Evolutionary conservation across 306 rosid species (phyloP).

Genomic region (Carpinus viminea): DNA sequence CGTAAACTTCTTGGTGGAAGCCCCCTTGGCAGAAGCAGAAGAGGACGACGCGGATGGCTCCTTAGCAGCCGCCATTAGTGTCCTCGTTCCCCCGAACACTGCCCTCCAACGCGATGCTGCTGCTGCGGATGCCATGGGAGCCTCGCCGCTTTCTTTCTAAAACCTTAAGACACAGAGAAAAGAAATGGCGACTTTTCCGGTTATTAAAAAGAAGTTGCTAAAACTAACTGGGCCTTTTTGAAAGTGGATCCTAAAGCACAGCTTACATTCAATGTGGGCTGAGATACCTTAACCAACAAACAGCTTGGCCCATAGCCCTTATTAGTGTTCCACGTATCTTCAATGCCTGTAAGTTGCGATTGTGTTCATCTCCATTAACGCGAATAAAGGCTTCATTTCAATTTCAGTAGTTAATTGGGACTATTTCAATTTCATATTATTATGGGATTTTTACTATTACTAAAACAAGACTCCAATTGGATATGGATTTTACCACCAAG

Average conservation of each 20-base stretch:
- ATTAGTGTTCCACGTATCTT: too few relatives aligned
- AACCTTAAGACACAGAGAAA: not conserved
- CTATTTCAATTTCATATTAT: too few relatives aligned
- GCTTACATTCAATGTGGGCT: too few relatives aligned
- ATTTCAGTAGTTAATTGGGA: too few relatives aligned
- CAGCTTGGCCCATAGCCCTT: too few relatives aligned
- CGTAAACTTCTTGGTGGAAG: not conserved
- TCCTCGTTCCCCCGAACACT: conserved; percentile 3
- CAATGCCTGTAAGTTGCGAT: too few relatives aligned
- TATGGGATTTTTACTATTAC: too few relatives aligned
- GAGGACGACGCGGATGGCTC: not conserved
- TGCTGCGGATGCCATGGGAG: conserved; percentile 16
- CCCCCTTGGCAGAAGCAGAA: not conserved
- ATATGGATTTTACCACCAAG: too few relatives aligned
- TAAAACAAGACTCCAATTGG: too few relatives aligned
- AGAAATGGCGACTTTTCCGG: not conserved
- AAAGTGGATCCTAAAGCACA: not conserved
- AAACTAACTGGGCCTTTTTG: not conserved
- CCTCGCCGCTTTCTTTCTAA: not conserved
- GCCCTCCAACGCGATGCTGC: not conserved
- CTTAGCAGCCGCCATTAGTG: conserved; percentile 12
- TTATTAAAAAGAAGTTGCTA: not conserved
- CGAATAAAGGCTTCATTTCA: too few relatives aligned
- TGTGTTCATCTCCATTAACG: too few relatives aligned
- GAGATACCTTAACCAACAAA: too few relatives aligned